A percentile compares a stretch with the other conserved stretches of the same genome.
Conservation (phyloP, 169 alveolate genomes). For the Eimeria praecox region DNA sequence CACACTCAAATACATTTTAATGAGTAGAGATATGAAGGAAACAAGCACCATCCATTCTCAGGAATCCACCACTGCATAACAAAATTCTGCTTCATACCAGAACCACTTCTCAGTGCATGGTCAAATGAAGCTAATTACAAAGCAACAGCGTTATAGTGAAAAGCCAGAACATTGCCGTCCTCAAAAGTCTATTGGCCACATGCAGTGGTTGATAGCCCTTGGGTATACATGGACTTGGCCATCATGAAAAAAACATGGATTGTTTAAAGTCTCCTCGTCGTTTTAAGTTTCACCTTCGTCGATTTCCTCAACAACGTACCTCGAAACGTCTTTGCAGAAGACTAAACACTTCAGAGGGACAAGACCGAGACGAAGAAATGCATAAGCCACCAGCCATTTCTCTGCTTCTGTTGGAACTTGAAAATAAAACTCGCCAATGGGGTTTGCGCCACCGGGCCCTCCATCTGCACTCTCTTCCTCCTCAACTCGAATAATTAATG, state of each 20-base stretch:
- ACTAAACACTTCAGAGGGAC: conserved; percentile 81
- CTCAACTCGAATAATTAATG: conserved; percentile 70
- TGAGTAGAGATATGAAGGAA: too few relatives aligned
- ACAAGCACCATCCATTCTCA: background rate
- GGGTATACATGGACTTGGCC: background rate
- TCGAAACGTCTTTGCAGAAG: conserved; percentile 77
- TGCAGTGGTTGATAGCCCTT: background rate
- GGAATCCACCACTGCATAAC: background rate
- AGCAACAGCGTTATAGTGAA: background rate
- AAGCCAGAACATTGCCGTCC: background rate
- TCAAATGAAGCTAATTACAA: background rate
- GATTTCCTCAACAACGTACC: background rate
- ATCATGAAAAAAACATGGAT: too few relatives aligned
- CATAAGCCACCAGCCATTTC: conserved; percentile 82
- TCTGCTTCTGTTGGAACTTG: conserved; percentile 67
- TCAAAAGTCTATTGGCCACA: background rate
- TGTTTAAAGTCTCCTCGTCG: background rate
- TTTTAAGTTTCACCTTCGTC: background rate
- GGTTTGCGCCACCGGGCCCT: conserved; percentile 6
- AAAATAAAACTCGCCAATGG: conserved; percentile 81
- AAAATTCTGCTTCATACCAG: background rate
- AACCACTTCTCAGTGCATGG: background rate
- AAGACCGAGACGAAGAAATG: conserved; percentile 78
- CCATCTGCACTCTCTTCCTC: conserved; percentile 4
- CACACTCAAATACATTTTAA: background rate